phyloP scores from a whole-genome alignment of 2,329 filamentous ascomycete species.

The Calonectria leucothoes region DNA sequence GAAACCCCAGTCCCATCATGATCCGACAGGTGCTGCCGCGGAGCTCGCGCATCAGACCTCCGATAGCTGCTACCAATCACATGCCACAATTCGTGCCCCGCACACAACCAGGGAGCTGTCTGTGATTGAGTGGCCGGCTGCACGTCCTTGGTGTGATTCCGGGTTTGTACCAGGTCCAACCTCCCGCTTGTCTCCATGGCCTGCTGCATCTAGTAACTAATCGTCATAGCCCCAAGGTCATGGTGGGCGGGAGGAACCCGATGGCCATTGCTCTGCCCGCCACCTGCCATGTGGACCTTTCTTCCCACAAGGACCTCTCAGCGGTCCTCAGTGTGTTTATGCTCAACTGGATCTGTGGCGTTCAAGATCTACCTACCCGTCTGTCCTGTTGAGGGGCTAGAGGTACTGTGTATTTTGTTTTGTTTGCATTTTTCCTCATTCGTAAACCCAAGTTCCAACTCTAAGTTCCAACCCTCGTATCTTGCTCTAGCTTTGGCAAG shows the following conservation, averaged over 20 bases:
- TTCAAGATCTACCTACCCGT: background rate
- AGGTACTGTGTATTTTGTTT: background rate
- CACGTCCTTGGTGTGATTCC: background rate
- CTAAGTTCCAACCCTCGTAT: constrained; percentile 6
- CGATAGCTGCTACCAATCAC: constrained; percentile 36
- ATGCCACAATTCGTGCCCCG: constrained; percentile 24
- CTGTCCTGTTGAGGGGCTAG: background rate
- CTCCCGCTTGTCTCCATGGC: constrained; percentile 1
- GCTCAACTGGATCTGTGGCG: background rate
- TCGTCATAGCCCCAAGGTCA: constrained; percentile 20
- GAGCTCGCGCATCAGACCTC: constrained; percentile 25
- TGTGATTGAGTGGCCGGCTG: constrained; percentile 4
- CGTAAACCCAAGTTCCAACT: background rate
- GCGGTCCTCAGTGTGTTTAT: background rate
- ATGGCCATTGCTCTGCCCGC: background rate
- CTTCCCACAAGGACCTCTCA: background rate
- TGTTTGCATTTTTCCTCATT: background rate
- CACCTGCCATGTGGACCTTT: background rate
- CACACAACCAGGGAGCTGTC: constrained; percentile 15
- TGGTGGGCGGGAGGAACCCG: constrained; percentile 10
- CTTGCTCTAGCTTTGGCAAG: background rate
- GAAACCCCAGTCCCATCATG: constrained; percentile 30
- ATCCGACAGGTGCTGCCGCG: constrained; percentile 27
- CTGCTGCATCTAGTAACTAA: constrained; percentile 4
- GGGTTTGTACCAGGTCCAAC: constrained; percentile 19